Evolutionary conservation across 176 grass and related monocot genomes (phyloP).

Genomic region (Carex cristatella): DNA sequence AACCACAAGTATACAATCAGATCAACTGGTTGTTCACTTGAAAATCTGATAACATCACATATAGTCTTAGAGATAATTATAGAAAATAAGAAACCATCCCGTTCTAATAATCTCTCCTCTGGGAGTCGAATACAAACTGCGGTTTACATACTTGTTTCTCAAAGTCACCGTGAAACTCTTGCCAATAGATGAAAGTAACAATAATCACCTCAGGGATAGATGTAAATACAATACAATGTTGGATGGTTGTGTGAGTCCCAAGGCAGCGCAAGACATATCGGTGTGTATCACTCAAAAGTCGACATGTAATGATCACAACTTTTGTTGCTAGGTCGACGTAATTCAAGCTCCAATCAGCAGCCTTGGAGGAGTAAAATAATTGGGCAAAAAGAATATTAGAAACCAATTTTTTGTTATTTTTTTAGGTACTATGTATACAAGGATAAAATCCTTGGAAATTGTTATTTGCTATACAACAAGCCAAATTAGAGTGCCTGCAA

Average conservation of each 20-base stretch:
- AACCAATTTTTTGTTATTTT: not conserved
- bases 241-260: constrained; percentile 56
- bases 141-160: not conserved
- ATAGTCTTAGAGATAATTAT: not conserved
- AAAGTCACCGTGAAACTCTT: not conserved
- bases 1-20: not conserved
- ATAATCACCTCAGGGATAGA: constrained; percentile 77
- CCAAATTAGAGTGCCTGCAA: not conserved
- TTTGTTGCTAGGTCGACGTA: constrained; percentile 61
- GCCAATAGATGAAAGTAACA: not conserved
- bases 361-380: constrained; percentile 35
- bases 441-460: not conserved
- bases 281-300: constrained; percentile 87
- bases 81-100: not conserved
- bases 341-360: constrained; percentile 59
- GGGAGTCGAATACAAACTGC: not conserved
- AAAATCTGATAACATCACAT: not conserved
- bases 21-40: not conserved
- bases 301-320: constrained; percentile 66
- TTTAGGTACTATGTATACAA: not conserved
- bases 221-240: constrained; percentile 69
- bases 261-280: constrained; percentile 85
- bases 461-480: not conserved
- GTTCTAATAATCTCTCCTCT: not conserved
- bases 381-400: not conserved